These are phyloP conservation scores for Tetratostichococcus sp. DNA, from an alignment of 139 green algal genomes.

Conservation along the genomic window DNA sequence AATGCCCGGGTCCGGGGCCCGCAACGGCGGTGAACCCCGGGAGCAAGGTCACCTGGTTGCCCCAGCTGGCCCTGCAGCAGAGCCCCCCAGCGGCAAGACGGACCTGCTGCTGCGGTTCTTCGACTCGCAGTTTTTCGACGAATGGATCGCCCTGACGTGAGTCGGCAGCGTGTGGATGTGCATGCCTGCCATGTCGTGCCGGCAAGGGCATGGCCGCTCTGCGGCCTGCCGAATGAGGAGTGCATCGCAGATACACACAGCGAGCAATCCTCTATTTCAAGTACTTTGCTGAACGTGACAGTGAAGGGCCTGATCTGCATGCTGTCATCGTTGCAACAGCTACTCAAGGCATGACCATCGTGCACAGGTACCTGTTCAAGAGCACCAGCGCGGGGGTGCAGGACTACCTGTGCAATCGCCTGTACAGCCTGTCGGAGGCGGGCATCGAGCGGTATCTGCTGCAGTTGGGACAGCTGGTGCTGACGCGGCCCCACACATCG, in stretches of 20 bases:
- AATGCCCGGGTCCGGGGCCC: too few species aligned
- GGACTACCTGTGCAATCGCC: conserved; percentile 87
- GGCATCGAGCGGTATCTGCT: conserved; percentile 81
- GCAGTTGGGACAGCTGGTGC: conserved; percentile 78
- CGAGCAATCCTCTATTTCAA: too few species aligned
- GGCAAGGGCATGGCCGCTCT: too few species aligned
- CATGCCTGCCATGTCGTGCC: too few species aligned
- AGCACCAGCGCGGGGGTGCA: conserved; percentile 60
- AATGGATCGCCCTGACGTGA: conserved; percentile 82
- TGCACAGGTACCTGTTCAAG: conserved; percentile 80
- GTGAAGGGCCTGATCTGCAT: too few species aligned
- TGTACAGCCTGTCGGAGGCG: conserved; percentile 73
- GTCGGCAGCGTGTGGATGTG: neutral
- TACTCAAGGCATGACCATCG: too few species aligned
- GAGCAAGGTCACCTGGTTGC: neutral
- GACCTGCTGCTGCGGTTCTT: conserved; percentile 84
- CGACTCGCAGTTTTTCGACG: conserved; percentile 77
- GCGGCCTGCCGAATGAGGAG: too few species aligned
- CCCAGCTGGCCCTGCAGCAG: neutral
- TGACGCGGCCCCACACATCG: conserved; percentile 41
- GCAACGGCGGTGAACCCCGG: too few species aligned
- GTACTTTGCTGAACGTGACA: too few species aligned
- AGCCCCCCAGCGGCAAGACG: conserved; percentile 28
- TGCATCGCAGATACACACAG: too few species aligned
- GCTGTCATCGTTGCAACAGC: too few species aligned